Conservation (phyloP, 768 basidiomycete genomes). For the Phlegmacium glaucopus region DNA sequence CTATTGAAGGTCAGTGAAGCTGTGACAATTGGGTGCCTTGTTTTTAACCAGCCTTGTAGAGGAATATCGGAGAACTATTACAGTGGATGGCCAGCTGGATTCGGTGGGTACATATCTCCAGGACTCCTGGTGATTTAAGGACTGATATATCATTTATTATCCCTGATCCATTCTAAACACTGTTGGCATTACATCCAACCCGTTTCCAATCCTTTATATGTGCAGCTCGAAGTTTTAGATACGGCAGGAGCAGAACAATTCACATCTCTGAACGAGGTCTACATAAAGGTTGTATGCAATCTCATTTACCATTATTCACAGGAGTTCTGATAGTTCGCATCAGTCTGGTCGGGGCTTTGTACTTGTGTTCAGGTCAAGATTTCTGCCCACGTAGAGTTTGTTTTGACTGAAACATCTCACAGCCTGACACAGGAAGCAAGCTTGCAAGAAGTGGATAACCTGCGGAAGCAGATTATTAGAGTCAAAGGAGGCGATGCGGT, state of each 20-base stretch:
- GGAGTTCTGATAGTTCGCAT: slow-evolving; percentile 6
- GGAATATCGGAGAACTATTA: slow-evolving; percentile 62
- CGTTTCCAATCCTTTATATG: too few species aligned
- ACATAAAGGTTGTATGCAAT: slow-evolving; percentile 67
- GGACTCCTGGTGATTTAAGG: neutral
- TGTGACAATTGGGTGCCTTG: slow-evolving; percentile 1
- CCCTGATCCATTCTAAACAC: too few species aligned
- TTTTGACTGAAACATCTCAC: slow-evolving; percentile 2
- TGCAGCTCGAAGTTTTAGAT: slow-evolving; percentile 75
- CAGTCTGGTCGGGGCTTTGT: slow-evolving; percentile 75
- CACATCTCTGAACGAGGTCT: slow-evolving; percentile 73
- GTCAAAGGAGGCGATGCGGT: slow-evolving; percentile 72
- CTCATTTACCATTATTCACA: neutral
- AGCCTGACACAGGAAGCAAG: slow-evolving; percentile 83
- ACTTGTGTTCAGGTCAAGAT: slow-evolving; percentile 70
- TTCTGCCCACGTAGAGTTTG: neutral
- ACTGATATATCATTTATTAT: neutral
- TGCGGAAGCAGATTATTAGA: slow-evolving; percentile 78
- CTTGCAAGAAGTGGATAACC: slow-evolving; percentile 73
- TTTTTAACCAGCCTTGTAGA: slow-evolving; percentile 39
- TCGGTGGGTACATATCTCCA: slow-evolving; percentile 39
- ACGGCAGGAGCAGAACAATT: slow-evolving; percentile 89
- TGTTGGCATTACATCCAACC: too few species aligned
- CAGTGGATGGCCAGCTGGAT: slow-evolving; percentile 62
- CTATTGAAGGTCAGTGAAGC: slow-evolving; percentile 65